Percentiles rank a stretch among this genome's conserved stretches.
These are phyloP conservation scores for Bacidia rubella DNA, from an alignment of 495 filamentous ascomycete genomes.

Conservation along the genomic window DNA sequence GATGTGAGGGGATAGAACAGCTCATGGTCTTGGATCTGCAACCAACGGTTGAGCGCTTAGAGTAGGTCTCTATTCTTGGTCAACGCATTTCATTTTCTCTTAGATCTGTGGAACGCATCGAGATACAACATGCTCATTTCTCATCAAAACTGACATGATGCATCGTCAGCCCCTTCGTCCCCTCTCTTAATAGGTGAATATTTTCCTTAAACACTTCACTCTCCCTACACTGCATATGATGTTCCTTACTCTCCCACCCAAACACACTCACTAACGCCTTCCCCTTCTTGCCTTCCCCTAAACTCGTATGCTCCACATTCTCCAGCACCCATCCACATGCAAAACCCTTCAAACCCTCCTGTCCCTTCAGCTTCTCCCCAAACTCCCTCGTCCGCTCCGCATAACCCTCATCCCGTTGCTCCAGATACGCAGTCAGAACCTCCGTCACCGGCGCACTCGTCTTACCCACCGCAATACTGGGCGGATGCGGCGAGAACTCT, in stretches of 20 bases:
- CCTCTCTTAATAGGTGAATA: conserved; percentile 28
- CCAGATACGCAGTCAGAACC: conserved; percentile 10
- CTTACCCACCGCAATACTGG: conserved; percentile 19
- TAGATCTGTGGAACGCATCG: too few relatives aligned
- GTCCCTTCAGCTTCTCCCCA: conserved; percentile 20
- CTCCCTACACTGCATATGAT: conserved; percentile 33
- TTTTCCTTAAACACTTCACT: conserved; percentile 30
- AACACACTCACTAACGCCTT: conserved; percentile 29
- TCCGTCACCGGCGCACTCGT: conserved; percentile 27
- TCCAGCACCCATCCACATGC: conserved; percentile 23
- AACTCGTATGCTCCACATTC: conserved; percentile 32
- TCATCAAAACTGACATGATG: conserved; percentile 16
- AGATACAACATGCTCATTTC: background rate
- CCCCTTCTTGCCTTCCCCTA: conserved; percentile 30
- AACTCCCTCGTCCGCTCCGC: conserved; percentile 24
- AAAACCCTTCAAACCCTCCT: conserved; percentile 15
- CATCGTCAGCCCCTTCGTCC: conserved; percentile 18
- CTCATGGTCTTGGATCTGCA: background rate
- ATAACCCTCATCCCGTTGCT: conserved; percentile 12
- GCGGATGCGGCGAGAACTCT: conserved; percentile 17
- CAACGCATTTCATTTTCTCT: too few relatives aligned
- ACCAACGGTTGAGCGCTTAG: too few relatives aligned
- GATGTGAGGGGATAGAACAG: background rate
- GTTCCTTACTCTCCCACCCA: conserved; percentile 44
- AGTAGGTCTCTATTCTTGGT: too few relatives aligned